Percentiles rank a stretch among this genome's conserved stretches.
Conservation (phyloP, 352 stramenopile genomes). For the Phytopythium aichiense region DNA sequence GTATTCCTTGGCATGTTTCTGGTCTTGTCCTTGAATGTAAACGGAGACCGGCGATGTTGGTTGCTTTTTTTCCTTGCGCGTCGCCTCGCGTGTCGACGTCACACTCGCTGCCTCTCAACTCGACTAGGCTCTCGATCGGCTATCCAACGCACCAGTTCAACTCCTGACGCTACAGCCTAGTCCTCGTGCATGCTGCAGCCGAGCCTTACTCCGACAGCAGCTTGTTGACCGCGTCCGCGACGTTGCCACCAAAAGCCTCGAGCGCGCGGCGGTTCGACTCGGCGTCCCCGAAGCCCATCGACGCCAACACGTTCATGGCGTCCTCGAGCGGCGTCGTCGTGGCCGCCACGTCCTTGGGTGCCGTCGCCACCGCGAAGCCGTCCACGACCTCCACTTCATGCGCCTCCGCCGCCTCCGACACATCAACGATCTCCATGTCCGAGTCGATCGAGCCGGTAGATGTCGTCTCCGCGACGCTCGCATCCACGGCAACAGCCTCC, state of each 20-base stretch:
- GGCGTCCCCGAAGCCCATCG: conserved; percentile 60
- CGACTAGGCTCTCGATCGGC: background rate
- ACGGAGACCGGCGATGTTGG: background rate
- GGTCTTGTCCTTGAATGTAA: background rate
- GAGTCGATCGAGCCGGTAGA: conserved; percentile 15
- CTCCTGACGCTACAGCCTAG: conserved; percentile 1
- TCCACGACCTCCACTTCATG: conserved; percentile 22
- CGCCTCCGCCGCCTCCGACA: conserved; percentile 12
- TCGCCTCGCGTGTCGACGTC: background rate
- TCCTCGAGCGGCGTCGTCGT: conserved; percentile 24
- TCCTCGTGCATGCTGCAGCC: background rate
- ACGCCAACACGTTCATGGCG: conserved; percentile 33
- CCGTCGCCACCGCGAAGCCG: background rate
- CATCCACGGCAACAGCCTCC: conserved; percentile 2
- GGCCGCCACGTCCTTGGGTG: background rate
- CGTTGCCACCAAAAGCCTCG: conserved; percentile 39
- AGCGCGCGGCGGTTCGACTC: conserved; percentile 41
- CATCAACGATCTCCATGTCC: conserved; percentile 36
- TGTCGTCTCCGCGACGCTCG: conserved; percentile 10
- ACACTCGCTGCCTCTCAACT: background rate
- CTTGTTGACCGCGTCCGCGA: conserved; percentile 41
- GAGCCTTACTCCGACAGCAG: conserved; percentile 41
- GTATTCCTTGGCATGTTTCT: conserved; percentile 1
- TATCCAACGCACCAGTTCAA: conserved; percentile 3
- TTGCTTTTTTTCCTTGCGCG: background rate